A percentile compares a stretch with the other conserved stretches of the same genome.
phyloP scores from a whole-genome alignment of 2,329 filamentous ascomycete genomes.

The Peltaster fructicola region DNA sequence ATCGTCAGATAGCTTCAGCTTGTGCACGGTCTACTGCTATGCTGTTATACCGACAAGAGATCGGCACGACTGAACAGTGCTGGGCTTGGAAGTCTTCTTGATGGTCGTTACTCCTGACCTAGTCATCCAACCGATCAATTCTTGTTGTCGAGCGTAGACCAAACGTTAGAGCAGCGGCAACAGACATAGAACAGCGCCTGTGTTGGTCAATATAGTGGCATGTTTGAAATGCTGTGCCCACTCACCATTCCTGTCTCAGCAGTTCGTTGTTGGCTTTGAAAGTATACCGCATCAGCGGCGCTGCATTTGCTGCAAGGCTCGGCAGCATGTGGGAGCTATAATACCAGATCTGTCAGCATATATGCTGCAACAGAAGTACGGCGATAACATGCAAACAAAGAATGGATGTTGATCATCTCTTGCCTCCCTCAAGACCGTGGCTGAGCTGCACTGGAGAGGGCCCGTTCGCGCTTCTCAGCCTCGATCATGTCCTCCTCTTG shows the following conservation, averaged over 20 bases:
- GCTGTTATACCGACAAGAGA: too few species aligned
- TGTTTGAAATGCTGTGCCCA: constrained; percentile 2
- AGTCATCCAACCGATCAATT: too few species aligned
- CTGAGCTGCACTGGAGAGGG: constrained; percentile 10
- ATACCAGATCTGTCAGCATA: constrained; percentile 17
- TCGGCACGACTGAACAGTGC: too few species aligned
- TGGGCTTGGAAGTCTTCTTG: too few species aligned
- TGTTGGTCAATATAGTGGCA: constrained; percentile 4
- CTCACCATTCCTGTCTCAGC: constrained; percentile 96
- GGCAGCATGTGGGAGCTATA: constrained; percentile 63
- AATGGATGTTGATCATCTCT: constrained; percentile 10
- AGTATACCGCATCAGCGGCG: constrained; percentile 87
- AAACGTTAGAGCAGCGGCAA: constrained; percentile 83
- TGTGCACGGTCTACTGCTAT: too few species aligned
- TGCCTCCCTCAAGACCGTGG: constrained; percentile 12
- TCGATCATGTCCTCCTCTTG: constrained; percentile 12
- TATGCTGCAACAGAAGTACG: constrained; percentile 16
- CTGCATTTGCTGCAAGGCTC: constrained; percentile 74
- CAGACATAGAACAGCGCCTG: constrained; percentile 51
- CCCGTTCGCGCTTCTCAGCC: constrained; percentile 14
- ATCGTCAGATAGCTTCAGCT: too few species aligned
- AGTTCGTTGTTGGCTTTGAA: constrained; percentile 94
- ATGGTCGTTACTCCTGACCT: too few species aligned
- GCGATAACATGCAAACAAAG: constrained; percentile 7
- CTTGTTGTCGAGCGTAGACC: constrained; percentile 24